Base-by-base conservation (phyloP, 2,329 filamentous ascomycete species). In the Rutstroemia sp. region DNA sequence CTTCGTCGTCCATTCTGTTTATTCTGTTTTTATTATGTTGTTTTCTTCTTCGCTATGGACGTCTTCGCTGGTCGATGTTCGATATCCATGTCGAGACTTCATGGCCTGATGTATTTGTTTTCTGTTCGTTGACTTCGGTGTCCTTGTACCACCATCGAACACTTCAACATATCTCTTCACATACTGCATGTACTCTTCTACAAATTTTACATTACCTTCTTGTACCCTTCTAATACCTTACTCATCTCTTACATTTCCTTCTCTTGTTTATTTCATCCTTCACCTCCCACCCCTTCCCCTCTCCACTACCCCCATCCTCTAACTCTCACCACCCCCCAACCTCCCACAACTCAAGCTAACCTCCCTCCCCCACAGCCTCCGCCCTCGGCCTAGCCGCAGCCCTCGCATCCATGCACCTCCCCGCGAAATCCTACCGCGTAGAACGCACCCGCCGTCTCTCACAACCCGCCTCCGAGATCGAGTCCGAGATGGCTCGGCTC, bases 321-420 rank as follows among this genome's bases (percentile, higher is more conserved):
- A 37, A 23, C 14, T 5, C 9, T 39, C 3, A 14, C 7, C 16
- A n/a, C 5, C 3, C 4, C 7, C 39, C 8, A n/a, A 6, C 23
- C 25, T 34, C 5, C 17, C 2, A 7, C n/a, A 19, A 21, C 19
- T 34, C 48, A 42, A 42, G 49, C 34, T 17, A 21, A 4, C 34
- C 4, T 21, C n/a, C 30, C 3, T 6, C 7, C 21, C 4, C 23
- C 16, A n/a, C n/a, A 54, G 52, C 52, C 21, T 54, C 52, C 27
- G 52, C 45, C 3, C 52, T 54, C 8, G 52, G 52, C n/a, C 52
- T 54, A 5, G 52, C 52, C 8, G 52, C 52, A 3, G 52, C 44
- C 14, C 34, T 54, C 34, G 37, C 52, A 49, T 54, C 52, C 12
- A 54, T 54, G 52, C 52, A 49, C 12, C 52, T 54, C 12, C 52